Percentiles rank a stretch among this genome's conserved stretches.
These are phyloP conservation scores for Microcera coccophila DNA, from an alignment of 2,329 filamentous ascomycete species.

Conservation along the genomic window DNA sequence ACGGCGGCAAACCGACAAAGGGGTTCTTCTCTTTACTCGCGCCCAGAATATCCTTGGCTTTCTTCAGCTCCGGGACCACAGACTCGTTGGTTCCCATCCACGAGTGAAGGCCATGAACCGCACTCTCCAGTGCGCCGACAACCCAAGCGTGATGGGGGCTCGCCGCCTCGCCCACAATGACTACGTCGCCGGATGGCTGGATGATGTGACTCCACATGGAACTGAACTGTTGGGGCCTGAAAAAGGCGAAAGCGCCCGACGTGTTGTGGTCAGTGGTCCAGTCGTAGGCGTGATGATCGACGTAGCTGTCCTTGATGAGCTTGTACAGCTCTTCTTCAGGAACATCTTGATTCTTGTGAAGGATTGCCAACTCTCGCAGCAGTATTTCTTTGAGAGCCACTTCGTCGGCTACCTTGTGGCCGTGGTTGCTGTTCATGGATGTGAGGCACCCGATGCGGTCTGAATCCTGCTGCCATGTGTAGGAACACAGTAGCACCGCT, in stretches of 20 bases:
- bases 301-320: conserved; percentile 7
- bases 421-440: conserved; percentile 5
- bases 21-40: too few relatives aligned
- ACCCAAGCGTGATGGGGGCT: conserved; percentile 21
- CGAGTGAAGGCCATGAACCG: too few relatives aligned
- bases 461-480: conserved; percentile 21
- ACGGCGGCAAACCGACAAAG: too few relatives aligned
- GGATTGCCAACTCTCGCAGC: conserved; percentile 12
- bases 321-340: conserved; percentile 1
- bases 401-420: too few relatives aligned
- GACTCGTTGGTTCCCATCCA: too few relatives aligned
- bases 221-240: conserved; percentile 16
- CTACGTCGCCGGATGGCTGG: conserved; percentile 20
- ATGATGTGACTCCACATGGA: conserved; percentile 23
- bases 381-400: conserved; percentile 9
- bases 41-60: too few relatives aligned
- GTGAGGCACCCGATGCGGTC: conserved; percentile 15
- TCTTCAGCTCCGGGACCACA: too few relatives aligned
- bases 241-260: conserved; percentile 22
- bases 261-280: conserved; percentile 21
- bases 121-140: conserved; percentile 18
- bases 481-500: conserved; percentile 17
- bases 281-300: conserved; percentile 15
- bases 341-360: conserved; percentile 9
- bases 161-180: conserved; percentile 19